Conservation (phyloP, 169 alveolate species). For the Condylostoma magnum region DNA sequence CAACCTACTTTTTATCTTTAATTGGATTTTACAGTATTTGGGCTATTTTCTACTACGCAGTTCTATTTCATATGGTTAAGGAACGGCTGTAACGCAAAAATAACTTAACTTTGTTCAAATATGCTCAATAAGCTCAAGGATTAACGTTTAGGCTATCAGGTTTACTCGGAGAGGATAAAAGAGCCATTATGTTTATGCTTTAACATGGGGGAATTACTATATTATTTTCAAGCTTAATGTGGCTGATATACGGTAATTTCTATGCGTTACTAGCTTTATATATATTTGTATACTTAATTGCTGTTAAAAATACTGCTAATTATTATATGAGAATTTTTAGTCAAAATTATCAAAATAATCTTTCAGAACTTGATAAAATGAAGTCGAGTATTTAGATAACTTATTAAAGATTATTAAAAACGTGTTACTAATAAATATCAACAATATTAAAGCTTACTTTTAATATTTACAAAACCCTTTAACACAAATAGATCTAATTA, state of each 20-base stretch:
- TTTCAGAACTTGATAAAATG: no score
- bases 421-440: no score
- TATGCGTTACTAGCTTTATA: no score
- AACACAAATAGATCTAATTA: not conserved
- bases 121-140: slow-evolving; percentile 12
- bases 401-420: no score
- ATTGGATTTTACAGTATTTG: slow-evolving; percentile 20
- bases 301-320: no score
- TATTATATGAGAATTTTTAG: no score
- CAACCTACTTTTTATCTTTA: not conserved
- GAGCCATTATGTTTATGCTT: slow-evolving; percentile 38
- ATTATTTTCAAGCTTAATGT: not conserved
- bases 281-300: no score
- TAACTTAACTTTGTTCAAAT: slow-evolving; percentile 36
- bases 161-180: slow-evolving; percentile 29
- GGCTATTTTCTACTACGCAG: slow-evolving; percentile 37
- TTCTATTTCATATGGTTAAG: slow-evolving; percentile 35
- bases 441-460: no score
- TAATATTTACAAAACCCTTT: not conserved
- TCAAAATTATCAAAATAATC: no score
- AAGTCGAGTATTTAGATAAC: no score
- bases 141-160: slow-evolving; percentile 8
- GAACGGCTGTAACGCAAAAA: slow-evolving; percentile 34
- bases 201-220: slow-evolving; percentile 29
- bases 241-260: no score